A percentile compares a stretch with the other conserved stretches of the same genome.
Conservation (phyloP, 441 rosid species). For the Raphanus hybrid region DNA sequence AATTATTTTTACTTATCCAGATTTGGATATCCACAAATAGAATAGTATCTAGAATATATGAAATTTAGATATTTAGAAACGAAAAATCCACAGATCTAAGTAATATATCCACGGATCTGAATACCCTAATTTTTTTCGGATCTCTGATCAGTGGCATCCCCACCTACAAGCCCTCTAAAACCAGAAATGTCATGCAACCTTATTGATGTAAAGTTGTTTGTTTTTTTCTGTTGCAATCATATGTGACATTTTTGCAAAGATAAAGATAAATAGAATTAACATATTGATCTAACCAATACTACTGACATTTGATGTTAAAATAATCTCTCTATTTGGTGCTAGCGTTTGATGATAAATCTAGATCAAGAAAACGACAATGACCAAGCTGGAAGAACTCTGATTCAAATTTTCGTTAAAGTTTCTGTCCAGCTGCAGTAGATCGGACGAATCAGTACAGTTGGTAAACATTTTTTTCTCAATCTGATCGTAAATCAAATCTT, state of each 20-base stretch:
- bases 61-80: no score
- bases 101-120: no score
- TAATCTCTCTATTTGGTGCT: not conserved
- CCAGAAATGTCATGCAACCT: no score
- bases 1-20: no score
- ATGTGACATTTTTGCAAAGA: not conserved
- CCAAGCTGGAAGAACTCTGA: slow-evolving; percentile 2
- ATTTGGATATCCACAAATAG: no score
- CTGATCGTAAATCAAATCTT: not conserved
- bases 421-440: not conserved
- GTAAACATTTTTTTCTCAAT: not conserved
- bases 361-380: not conserved
- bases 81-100: no score
- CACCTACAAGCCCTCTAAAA: no score
- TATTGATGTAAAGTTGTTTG: no score
- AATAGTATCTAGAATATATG: no score
- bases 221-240: no score
- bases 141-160: no score
- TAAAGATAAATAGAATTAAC: not conserved
- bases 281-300: not conserved
- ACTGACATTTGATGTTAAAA: not conserved
- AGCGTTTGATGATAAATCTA: not conserved
- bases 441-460: not conserved
- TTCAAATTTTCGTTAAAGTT: not conserved
- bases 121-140: no score